Base-by-base conservation (phyloP, 2,329 filamentous ascomycete genomes). In the Apiospora saccharicola region DNA sequence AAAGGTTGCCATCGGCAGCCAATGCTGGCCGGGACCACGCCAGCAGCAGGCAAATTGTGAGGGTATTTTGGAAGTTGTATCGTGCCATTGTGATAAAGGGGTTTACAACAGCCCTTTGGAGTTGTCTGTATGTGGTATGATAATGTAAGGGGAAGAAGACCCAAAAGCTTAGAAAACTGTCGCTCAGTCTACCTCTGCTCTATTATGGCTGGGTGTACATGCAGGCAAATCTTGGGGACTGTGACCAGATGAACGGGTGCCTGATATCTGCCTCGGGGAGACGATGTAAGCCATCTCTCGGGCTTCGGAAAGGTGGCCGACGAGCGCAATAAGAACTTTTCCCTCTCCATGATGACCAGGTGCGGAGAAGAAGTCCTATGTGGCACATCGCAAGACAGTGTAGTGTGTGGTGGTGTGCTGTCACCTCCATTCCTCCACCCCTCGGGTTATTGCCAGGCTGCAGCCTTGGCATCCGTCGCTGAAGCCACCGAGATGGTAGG, bases 1-100 rank as follows among this genome's bases (percentile, higher is more conserved):
- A 51, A 30, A 78, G 78, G 69, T 76, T 74, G 16, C 46, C 61
- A 14, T 70, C 51, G 24, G 76, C 34, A 26, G 64, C 49, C 74
- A 77, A 34, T 22, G 53, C 53, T 34, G 53, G 53, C 14, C 26
- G 26, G 16, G 53, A 61, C 53, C 26, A 34, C 53, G 7, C 53
- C 53, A 61, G 6, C 16, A 61, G 14, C 53, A 61, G 53, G 7
- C 53, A 61, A 14, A 61, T 34, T 7, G 53, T 34, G 53, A 34
- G 16, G 53, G 16, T 76, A 16, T n/a, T 72, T 44, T 46, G 26
- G 44, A 49, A n/a, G 41, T 16, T 22, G 41, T 69, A 69, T 24
- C 16, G 53, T 34, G 53, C 53, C 57, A 64, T 64, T 3, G 22
- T 41, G 57, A 61, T 37, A 22, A 51, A 24, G 16, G 16, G 10